Percentiles rank a stretch among this genome's conserved stretches.
Evolutionary conservation across 2,329 filamentous ascomycete species (phyloP).

Genomic region (Fusarium oligoseptatum): DNA sequence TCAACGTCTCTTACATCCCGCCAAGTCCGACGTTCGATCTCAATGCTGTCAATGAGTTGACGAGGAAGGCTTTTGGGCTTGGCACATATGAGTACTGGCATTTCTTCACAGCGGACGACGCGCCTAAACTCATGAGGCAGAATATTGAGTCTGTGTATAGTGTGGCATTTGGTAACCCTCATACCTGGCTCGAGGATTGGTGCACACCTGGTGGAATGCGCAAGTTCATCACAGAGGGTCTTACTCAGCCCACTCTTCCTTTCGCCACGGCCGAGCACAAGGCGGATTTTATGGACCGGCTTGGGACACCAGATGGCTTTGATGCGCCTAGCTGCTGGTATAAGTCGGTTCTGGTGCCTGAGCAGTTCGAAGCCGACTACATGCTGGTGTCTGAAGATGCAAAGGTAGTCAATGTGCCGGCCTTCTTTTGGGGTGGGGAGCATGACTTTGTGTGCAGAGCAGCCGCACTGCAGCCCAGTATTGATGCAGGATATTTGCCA

Average conservation of each 20-base stretch:
- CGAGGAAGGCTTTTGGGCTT: conserved; percentile 53
- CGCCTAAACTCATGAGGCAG: conserved; percentile 51
- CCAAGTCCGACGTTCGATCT: conserved; percentile 54
- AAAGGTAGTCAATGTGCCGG: conserved; percentile 43
- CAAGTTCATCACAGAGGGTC: conserved; percentile 39
- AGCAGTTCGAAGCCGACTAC: conserved; percentile 43
- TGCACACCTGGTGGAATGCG: conserved; percentile 53
- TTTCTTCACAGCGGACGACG: conserved; percentile 58
- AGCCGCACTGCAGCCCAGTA: conserved; percentile 30
- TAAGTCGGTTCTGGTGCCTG: conserved; percentile 27
- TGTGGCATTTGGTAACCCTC: conserved; percentile 49
- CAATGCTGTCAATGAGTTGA: conserved; percentile 49
- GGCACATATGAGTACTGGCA: conserved; percentile 60
- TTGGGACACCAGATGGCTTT: conserved; percentile 44
- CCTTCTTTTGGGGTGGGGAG: conserved; percentile 45
- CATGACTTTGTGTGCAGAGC: conserved; percentile 46
- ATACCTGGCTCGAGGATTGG: conserved; percentile 52
- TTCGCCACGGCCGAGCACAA: conserved; percentile 46
- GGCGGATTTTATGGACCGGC: conserved; percentile 44
- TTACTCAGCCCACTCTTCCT: conserved; percentile 37
- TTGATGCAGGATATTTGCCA: conserved; percentile 43
- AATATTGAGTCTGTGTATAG: conserved; percentile 56
- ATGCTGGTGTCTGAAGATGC: conserved; percentile 21
- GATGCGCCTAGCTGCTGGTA: conserved; percentile 49
- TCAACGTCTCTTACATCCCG: conserved; percentile 58